phyloP scores from a whole-genome alignment of 176 grass and related monocot genomes.

The Puya raimondii region DNA sequence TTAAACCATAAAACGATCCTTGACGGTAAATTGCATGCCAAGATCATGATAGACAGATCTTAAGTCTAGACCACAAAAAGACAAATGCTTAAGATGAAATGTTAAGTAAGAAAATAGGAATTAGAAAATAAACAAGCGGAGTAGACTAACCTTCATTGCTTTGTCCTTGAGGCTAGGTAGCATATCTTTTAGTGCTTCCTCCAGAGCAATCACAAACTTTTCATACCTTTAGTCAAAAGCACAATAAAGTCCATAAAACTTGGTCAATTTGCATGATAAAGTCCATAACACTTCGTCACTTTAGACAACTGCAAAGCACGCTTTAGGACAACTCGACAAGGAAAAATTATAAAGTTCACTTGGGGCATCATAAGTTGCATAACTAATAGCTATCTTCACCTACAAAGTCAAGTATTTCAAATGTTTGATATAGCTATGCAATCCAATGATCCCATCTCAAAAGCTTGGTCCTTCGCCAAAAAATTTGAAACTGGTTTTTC shows the following conservation, averaged over 20 bases:
- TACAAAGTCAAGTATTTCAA: neutral
- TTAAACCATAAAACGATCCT: too few species aligned
- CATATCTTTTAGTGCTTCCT: slow-evolving; percentile 94
- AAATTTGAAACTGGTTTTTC: neutral
- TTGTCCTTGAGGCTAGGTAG: slow-evolving; percentile 93
- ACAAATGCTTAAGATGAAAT: neutral
- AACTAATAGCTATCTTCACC: neutral
- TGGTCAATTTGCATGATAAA: too few species aligned
- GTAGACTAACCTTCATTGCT: slow-evolving; percentile 70
- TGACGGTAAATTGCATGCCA: too few species aligned
- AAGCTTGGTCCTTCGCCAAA: neutral
- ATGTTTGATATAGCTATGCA: neutral
- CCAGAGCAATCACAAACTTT: slow-evolving; percentile 81
- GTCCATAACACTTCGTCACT: neutral
- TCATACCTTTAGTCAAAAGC: slow-evolving; percentile 58
- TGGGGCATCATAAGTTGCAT: neutral
- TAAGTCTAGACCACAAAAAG: neutral
- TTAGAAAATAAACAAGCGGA: neutral
- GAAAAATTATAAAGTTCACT: neutral
- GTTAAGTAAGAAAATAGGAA: neutral
- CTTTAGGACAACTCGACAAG: neutral
- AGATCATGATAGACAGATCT: too few species aligned
- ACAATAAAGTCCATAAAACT: slow-evolving; percentile 1
- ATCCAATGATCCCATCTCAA: neutral
- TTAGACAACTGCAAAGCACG: neutral